A percentile compares a stretch with the other conserved stretches of the same genome.
Evolutionary conservation across 768 basidiomycete species (phyloP).

Genomic region (Auricularia auricula-judae): DNA sequence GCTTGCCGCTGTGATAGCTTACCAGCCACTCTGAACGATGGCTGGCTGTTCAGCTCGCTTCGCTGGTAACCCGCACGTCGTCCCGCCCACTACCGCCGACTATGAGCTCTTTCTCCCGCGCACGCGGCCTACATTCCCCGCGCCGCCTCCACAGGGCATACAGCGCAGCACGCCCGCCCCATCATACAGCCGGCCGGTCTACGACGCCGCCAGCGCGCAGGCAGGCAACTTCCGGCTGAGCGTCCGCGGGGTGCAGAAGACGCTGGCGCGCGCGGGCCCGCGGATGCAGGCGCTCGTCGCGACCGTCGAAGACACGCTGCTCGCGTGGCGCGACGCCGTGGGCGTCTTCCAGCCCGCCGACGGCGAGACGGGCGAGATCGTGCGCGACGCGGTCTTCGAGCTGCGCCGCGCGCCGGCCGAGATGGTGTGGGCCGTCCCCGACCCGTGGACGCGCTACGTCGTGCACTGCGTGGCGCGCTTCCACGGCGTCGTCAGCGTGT

Average conservation of each 20-base stretch:
- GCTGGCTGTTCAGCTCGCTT: constrained; percentile 44
- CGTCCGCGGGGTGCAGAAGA: constrained; percentile 61
- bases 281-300: constrained; percentile 50
- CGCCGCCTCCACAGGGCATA: constrained; percentile 62
- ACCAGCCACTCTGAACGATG: background rate
- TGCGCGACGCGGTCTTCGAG: constrained; percentile 47
- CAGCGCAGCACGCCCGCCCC: constrained; percentile 49
- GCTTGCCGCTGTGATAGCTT: background rate
- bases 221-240: constrained; percentile 71
- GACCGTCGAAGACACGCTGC: constrained; percentile 56
- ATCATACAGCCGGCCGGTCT: constrained; percentile 24
- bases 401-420: constrained; percentile 52
- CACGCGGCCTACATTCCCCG: constrained; percentile 54
- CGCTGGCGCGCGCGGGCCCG: constrained; percentile 50
- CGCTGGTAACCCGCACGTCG: constrained; percentile 60
- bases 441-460: constrained; percentile 68
- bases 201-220: constrained; percentile 45
- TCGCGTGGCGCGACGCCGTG: constrained; percentile 49
- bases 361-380: constrained; percentile 39
- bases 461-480: constrained; percentile 77
- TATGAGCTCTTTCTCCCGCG: constrained; percentile 33
- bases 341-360: constrained; percentile 48
- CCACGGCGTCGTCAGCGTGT: constrained; percentile 72
- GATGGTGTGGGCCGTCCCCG: constrained; percentile 63
- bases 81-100: constrained; percentile 50